Evolutionary conservation across 2,329 filamentous ascomycete genomes (phyloP), one percentile per base, ranked within the genome.

Genomic region (Ceratocystis diversiconidia): DNA sequence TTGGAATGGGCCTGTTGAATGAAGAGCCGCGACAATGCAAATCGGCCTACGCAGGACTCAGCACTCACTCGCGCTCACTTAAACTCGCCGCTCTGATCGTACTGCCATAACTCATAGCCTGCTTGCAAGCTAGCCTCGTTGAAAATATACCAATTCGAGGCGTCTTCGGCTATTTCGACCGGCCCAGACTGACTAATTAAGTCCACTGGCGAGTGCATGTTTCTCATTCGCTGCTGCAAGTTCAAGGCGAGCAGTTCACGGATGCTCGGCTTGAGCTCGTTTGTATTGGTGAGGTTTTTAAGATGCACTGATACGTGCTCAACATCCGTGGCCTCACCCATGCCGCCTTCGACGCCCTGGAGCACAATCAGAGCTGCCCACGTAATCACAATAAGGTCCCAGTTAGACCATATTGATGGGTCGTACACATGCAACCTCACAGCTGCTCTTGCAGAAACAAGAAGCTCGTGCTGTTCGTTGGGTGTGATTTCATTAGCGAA

Each of bases 341-440:
- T 73, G 0, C 75, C 75, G 1, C 74, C 75, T 66, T 77, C 74
- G 2, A 76, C 71, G 1, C 73, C 76, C 67, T 77, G 76, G 0
- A 78, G 69, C 1, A 78, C 75, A n/a, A 78, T 75, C 7, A 78
- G 69, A 1, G 76, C 75, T 5, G 76, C 76, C 76, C 76, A 77
- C 0, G 76, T 77, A 62, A 78, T 78, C 69, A 78, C 75, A 22
- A 77, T 73, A 0, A 78, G 69, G 52, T 78, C 76, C 73, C 75
- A 78, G 57, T 78, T 78, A 3, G 75, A 73, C 76, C 76, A 78
- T 65, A 78, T 78, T 1, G 74, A 73, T 25, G 73, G 70, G 63
- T 78, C 76, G n/a, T 74, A 71, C 3, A 74, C 71, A 55, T 77
- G 76, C 1, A 78, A 69, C 66, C 73, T 75, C 19, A 78, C 69